Percentiles rank a stretch among this genome's conserved stretches.
phyloP scores from a whole-genome alignment of 208 protist species.

The Crithidia thermophila region DNA sequence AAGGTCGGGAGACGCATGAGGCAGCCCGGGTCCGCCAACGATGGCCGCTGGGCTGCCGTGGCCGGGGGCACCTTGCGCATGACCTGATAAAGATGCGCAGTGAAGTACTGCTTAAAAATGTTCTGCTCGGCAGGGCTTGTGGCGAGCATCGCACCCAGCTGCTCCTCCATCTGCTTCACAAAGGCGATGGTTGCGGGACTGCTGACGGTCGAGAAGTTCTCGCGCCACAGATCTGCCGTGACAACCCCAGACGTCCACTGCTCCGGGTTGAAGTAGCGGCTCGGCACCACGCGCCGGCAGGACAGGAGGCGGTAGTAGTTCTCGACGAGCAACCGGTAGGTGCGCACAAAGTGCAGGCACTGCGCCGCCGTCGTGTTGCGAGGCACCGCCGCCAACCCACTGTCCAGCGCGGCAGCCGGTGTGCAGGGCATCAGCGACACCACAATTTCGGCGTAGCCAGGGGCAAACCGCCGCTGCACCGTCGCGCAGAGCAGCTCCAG shows the following conservation, averaged over 20 bases:
- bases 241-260: conserved; percentile 32
- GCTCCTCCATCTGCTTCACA: conserved; percentile 15
- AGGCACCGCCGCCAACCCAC: conserved; percentile 20
- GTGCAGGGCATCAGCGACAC: conserved; percentile 32
- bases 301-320: conserved; percentile 33
- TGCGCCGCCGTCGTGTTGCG: conserved; percentile 50
- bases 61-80: conserved; percentile 8
- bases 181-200: conserved; percentile 7
- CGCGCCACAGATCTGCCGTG: conserved; percentile 27
- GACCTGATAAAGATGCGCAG: not conserved
- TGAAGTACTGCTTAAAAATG: conserved; percentile 23
- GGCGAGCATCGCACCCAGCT: conserved; percentile 3
- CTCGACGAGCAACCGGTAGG: conserved; percentile 34
- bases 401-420: conserved; percentile 1
- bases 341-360: conserved; percentile 68
- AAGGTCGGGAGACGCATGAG: conserved; percentile 44
- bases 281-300: not conserved
- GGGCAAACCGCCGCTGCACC: conserved; percentile 55
- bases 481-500: conserved; percentile 38
- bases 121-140: conserved; percentile 11
- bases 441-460: conserved; percentile 35
- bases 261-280: conserved; percentile 27
- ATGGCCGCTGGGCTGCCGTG: too few species aligned
- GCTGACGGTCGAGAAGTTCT: conserved; percentile 16
- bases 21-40: not conserved